These are phyloP conservation scores for Phytopythium helicoides DNA, from an alignment of 352 stramenopile genomes.

Conservation along the genomic window DNA sequence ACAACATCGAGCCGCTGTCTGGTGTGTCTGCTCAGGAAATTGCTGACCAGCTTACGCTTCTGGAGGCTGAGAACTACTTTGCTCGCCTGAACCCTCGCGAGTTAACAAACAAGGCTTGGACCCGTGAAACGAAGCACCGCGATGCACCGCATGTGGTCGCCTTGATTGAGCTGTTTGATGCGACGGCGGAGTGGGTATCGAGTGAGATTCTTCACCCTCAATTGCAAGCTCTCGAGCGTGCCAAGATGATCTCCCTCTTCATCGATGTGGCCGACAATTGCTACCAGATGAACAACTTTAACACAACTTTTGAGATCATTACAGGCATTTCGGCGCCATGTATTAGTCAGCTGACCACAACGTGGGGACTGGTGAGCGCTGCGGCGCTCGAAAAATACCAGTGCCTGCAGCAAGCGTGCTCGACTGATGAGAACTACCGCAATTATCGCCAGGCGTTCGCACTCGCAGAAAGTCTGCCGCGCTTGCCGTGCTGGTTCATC, in stretches of 20 bases:
- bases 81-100: slow-evolving; percentile 66
- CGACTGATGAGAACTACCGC: slow-evolving; percentile 85
- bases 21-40: slow-evolving; percentile 64
- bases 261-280: slow-evolving; percentile 83
- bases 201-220: slow-evolving; percentile 87
- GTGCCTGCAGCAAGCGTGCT: slow-evolving; percentile 76
- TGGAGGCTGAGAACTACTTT: slow-evolving; percentile 80
- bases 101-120: slow-evolving; percentile 88
- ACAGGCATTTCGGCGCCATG: slow-evolving; percentile 78
- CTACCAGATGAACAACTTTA: slow-evolving; percentile 89
- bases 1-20: slow-evolving; percentile 70
- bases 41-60: slow-evolving; percentile 77
- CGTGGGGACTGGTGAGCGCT: slow-evolving; percentile 72
- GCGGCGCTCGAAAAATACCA: slow-evolving; percentile 74
- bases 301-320: slow-evolving; percentile 83
- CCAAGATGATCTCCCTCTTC: slow-evolving; percentile 82
- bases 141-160: slow-evolving; percentile 81
- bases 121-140: slow-evolving; percentile 72
- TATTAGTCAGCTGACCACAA: slow-evolving; percentile 81
- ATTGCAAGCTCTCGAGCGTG: slow-evolving; percentile 73
- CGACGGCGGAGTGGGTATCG: slow-evolving; percentile 82
- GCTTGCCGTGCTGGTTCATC: slow-evolving; percentile 81
- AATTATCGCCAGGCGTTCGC: slow-evolving; percentile 82
- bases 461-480: slow-evolving; percentile 70
- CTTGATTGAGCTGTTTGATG: slow-evolving; percentile 85